Conservation (phyloP, 345 rosid species). For the Theobroma cacao region DNA sequence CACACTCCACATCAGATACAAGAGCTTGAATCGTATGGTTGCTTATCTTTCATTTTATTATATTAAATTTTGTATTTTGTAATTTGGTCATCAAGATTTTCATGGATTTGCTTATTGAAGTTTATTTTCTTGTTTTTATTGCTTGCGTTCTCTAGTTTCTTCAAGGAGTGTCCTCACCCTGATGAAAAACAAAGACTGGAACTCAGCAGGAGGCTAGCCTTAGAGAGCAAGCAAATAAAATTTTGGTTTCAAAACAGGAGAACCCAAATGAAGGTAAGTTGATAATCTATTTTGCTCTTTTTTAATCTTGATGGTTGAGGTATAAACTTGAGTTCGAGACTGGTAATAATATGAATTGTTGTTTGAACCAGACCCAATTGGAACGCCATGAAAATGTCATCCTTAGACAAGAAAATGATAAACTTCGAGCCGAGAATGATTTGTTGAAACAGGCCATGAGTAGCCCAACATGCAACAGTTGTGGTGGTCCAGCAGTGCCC, state of each 20-base stretch:
- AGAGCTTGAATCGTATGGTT: slow-evolving; percentile 66
- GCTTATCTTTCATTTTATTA: neutral
- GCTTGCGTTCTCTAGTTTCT: slow-evolving; percentile 45
- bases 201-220: slow-evolving; percentile 63
- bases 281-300: neutral
- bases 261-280: slow-evolving; percentile 86
- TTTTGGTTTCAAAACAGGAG: slow-evolving; percentile 99
- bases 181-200: slow-evolving; percentile 90
- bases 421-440: slow-evolving; percentile 60
- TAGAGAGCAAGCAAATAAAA: slow-evolving; percentile 85
- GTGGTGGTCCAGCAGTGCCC: slow-evolving; percentile 56
- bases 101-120: neutral
- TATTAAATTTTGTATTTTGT: neutral
- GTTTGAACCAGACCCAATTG: slow-evolving; percentile 53
- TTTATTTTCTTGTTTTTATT: neutral
- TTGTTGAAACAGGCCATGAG: slow-evolving; percentile 45
- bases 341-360: neutral
- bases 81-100: neutral
- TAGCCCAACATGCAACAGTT: slow-evolving; percentile 53
- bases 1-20: slow-evolving; percentile 74
- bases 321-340: neutral
- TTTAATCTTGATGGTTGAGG: neutral
- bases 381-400: slow-evolving; percentile 66
- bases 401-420: slow-evolving; percentile 64
- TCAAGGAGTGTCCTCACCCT: slow-evolving; percentile 93